phyloP scores from a whole-genome alignment of 768 basidiomycete genomes.

The Mycena pura region DNA sequence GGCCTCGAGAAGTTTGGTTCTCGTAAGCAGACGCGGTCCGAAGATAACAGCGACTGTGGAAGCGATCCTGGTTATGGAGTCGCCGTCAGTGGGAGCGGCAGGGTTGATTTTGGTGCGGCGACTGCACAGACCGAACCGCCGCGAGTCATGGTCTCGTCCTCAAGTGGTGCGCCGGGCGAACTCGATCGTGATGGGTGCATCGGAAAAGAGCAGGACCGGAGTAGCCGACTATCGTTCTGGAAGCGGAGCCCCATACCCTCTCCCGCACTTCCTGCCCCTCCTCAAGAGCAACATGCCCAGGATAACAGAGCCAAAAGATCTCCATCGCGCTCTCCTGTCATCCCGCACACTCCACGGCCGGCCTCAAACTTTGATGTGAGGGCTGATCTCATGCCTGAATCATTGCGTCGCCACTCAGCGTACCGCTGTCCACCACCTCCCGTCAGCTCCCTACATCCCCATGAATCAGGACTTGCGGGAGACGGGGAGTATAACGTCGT shows the following conservation, averaged over 20 bases:
- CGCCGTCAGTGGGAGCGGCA: constrained; percentile 18
- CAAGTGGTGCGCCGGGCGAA: constrained; percentile 9
- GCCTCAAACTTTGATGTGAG: not conserved
- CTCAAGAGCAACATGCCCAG: not conserved
- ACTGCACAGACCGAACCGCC: constrained; percentile 8
- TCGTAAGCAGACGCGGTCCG: not conserved
- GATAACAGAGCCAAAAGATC: constrained; percentile 15
- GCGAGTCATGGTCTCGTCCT: constrained; percentile 25
- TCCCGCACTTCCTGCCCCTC: constrained; percentile 19
- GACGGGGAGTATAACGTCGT: constrained; percentile 7
- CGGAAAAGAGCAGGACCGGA: constrained; percentile 7
- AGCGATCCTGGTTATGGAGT: not conserved
- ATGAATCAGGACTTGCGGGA: not conserved
- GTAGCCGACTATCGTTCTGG: constrained; percentile 16
- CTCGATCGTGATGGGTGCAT: not conserved
- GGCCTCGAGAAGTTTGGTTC: constrained; percentile 26
- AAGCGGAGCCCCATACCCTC: constrained; percentile 17
- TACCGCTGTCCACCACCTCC: constrained; percentile 26
- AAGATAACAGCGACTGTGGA: not conserved
- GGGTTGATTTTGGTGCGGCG: constrained; percentile 9
- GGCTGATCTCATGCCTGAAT: constrained; percentile 27
- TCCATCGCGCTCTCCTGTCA: constrained; percentile 39
- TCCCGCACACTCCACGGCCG: constrained; percentile 25
- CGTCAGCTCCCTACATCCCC: not conserved
- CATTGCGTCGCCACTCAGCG: constrained; percentile 37